phyloP scores from a whole-genome alignment of 441 rosid genomes.

The Bocquillonia castaneifolia region DNA sequence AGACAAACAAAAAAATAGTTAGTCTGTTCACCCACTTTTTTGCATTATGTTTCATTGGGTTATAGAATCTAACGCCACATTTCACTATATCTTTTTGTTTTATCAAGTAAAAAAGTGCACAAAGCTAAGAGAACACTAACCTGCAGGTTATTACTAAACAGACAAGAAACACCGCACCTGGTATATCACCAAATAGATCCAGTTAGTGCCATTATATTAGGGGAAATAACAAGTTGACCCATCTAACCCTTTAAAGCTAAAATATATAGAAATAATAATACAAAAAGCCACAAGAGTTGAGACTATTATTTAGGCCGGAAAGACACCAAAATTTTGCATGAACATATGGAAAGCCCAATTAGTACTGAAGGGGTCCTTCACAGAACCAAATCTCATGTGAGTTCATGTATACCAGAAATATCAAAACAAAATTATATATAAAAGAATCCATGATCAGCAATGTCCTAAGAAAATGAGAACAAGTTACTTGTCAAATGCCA shows the following conservation, averaged over 20 bases:
- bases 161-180: slow-evolving; percentile 90
- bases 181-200: slow-evolving; percentile 22
- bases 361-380: not conserved
- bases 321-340: not conserved
- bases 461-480: not conserved
- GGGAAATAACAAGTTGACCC: not conserved
- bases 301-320: no score
- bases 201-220: slow-evolving; percentile 4
- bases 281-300: no score
- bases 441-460: not conserved
- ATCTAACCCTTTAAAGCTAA: not conserved
- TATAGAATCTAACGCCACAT: slow-evolving; percentile 1
- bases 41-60: not conserved
- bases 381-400: not conserved
- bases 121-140: slow-evolving; percentile 33
- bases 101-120: slow-evolving; percentile 7
- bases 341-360: not conserved
- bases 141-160: slow-evolving; percentile 88
- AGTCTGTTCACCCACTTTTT: not conserved
- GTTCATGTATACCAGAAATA: not conserved
- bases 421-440: not conserved
- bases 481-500: slow-evolving; percentile 10
- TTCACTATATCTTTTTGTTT: not conserved
- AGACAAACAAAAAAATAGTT: slow-evolving; percentile 15
- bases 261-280: not conserved